phyloP scores from a whole-genome alignment of 2,329 filamentous ascomycete genomes.

The Neonectria hederae region DNA sequence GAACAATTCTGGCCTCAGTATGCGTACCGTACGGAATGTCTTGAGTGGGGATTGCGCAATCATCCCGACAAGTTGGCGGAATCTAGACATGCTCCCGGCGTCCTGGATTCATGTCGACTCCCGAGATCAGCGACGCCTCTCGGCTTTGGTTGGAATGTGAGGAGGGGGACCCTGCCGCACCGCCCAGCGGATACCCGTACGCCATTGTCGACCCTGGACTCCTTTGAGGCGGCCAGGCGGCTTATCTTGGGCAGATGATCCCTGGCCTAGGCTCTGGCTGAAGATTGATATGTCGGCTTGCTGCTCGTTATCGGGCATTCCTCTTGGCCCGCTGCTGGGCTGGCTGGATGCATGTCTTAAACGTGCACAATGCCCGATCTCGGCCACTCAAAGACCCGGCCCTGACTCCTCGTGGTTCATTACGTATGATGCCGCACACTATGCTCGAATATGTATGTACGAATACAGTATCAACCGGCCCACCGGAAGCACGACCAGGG shows the following conservation, averaged over 20 bases:
- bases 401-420: too few species aligned
- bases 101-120: constrained; percentile 33
- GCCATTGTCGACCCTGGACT: constrained; percentile 11
- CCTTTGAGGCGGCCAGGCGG: constrained; percentile 14
- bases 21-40: neutral
- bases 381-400: neutral
- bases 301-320: neutral
- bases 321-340: constrained; percentile 1
- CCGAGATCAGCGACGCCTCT: constrained; percentile 40
- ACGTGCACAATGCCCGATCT: constrained; percentile 7
- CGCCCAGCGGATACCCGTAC: constrained; percentile 30
- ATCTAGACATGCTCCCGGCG: constrained; percentile 23
- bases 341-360: constrained; percentile 11
- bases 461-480: neutral
- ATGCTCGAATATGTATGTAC: too few species aligned
- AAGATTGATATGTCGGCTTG: neutral
- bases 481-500: constrained; percentile 2
- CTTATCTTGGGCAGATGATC: constrained; percentile 26
- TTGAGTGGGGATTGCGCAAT: constrained; percentile 3
- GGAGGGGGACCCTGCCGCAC: constrained; percentile 30
- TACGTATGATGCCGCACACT: neutral
- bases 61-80: constrained; percentile 15
- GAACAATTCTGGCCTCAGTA: constrained; percentile 5
- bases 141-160: constrained; percentile 29
- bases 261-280: neutral